Evolutionary conservation across 176 grass and related monocot species (phyloP), one percentile per base, ranked within the genome.

Genomic region (Calamus simplicifolius): DNA sequence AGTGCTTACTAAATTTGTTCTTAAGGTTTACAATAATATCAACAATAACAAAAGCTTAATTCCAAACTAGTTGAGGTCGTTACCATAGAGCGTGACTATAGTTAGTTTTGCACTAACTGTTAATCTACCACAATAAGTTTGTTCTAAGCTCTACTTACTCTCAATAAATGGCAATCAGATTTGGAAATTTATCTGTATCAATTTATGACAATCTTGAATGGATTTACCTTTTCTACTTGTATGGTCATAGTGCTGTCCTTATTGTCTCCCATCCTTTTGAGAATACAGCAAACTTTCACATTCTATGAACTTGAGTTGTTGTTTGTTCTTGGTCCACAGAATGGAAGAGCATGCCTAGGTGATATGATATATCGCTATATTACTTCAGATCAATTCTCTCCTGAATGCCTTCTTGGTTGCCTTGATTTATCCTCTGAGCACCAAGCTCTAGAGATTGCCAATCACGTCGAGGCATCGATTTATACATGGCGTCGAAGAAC

Each of bases 371-470:
- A 98, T 59, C 84, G 94, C 8, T 85, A 83, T 52, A 78, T 98
- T 50, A 76, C 81, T 0, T 76, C 94, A 0, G 94, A 93, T 59
- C 94, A 98, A 25, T 98, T 98, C 59, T 85, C 79, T 5, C 78
- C 85, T 1, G 94, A 98, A 64, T 83, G 84, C 55, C 88, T 98
- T 30, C 80, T 98, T 27, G 88, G 93, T 68, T 89, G 73, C 69
- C 81, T 98, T 3, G 88, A 89, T 70, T 63, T 98, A 16, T 93
- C 88, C 1, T 89, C 88, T 7, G 94, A 98, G 49, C 89, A 98
- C 64, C 88, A 93, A 12, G 88, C 85, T 10, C 27, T 93, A 49
- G 88, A 98, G 52, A 75, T 93, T 2, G 94, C 94, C 19, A 93
- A 91, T 60, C 76, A 81, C 13, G 73, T 93, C 1, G 94, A 98